Conservation (phyloP, 2,329 filamentous ascomycete genomes). For the Bertia moriformis region DNA sequence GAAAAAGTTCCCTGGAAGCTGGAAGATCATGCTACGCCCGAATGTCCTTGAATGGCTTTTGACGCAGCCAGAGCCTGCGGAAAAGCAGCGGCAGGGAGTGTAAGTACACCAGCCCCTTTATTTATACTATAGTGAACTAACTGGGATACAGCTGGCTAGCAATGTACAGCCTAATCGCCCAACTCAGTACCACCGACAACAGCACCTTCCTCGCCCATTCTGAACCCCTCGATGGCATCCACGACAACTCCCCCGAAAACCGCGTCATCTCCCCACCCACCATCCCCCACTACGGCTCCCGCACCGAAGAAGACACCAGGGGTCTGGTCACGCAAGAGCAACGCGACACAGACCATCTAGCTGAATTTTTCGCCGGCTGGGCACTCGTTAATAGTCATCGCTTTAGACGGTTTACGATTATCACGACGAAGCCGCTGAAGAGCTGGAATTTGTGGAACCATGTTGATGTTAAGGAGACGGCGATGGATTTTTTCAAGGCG, state of each 20-base stretch:
- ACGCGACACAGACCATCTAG: constrained; percentile 17
- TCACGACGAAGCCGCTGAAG: constrained; percentile 10
- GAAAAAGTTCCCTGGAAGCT: constrained; percentile 11
- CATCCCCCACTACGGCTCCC: constrained; percentile 12
- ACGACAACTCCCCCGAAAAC: neutral
- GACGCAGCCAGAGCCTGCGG: constrained; percentile 1
- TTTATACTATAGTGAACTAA: neutral
- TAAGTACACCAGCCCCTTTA: neutral
- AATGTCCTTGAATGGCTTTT: constrained; percentile 17
- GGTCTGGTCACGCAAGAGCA: constrained; percentile 11
- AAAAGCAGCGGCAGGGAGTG: neutral
- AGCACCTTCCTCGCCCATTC: no score
- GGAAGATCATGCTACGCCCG: constrained; percentile 21
- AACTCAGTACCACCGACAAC: no score
- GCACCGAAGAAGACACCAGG: constrained; percentile 9
- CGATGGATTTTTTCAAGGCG: neutral
- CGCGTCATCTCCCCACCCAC: constrained; percentile 12
- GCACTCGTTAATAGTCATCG: constrained; percentile 12
- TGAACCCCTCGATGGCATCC: no score
- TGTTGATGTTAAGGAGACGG: neutral
- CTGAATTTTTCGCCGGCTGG: constrained; percentile 22
- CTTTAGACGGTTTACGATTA: constrained; percentile 15
- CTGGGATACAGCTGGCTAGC: constrained; percentile 3
- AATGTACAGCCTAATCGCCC: neutral
- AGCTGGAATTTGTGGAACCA: neutral